These are phyloP conservation scores for Huntiella savannae DNA, from an alignment of 2,329 filamentous ascomycete species.

Conservation along the genomic window DNA sequence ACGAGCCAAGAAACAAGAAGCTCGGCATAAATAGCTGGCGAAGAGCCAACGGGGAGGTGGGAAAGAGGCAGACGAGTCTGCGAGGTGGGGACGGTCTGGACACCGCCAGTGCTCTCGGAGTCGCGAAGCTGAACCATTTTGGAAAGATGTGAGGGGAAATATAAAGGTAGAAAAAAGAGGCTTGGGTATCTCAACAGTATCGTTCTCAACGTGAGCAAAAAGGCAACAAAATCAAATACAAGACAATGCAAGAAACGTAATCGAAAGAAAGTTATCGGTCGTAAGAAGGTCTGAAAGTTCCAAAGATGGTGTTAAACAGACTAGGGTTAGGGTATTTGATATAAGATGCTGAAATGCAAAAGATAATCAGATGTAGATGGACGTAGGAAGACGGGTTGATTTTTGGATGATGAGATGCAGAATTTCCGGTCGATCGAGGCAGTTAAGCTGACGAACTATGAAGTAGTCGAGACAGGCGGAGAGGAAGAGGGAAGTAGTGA, in stretches of 20 bases:
- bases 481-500: no score
- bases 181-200: not conserved
- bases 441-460: no score
- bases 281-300: not conserved
- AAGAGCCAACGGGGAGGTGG: conserved; percentile 1
- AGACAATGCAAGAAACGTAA: no score
- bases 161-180: not conserved
- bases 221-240: no score
- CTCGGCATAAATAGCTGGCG: conserved; percentile 10
- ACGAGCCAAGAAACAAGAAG: conserved; percentile 15
- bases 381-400: no score
- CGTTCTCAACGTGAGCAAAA: no score
- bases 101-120: conserved; percentile 1
- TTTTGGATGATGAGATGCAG: no score
- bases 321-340: not conserved
- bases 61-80: not conserved
- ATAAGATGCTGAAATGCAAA: not conserved
- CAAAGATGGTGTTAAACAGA: not conserved
- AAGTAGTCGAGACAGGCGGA: no score
- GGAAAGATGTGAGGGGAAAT: not conserved
- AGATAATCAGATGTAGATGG: not conserved
- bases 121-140: conserved; percentile 9
- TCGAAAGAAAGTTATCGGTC: not conserved
- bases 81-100: conserved; percentile 1
- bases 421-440: no score